Evolutionary conservation across 306 rosid genomes (phyloP), one percentile per base, ranked within the genome.

Genomic region (Castanopsis chinensis): DNA sequence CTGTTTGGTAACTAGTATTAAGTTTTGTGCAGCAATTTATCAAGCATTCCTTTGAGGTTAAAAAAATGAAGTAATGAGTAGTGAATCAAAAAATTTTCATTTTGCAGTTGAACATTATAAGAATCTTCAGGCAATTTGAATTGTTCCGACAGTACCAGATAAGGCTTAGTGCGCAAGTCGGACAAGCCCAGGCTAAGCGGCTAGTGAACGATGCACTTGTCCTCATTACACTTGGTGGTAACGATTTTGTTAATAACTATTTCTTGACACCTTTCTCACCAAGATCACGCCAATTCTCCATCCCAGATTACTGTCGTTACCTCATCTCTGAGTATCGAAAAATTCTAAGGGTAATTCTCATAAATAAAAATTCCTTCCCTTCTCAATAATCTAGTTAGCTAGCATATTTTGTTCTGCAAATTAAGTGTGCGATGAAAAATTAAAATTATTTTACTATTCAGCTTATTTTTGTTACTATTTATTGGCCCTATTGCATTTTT

Each of bases 161-260:
- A 25, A 67, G 94, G 69, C 58, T 89, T 35, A 83, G 86, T 54
- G 77, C 80, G 8, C 55, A 74, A 5, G 83, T 88, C 13, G 94
- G 97, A 2, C 86, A 32, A 53, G 83, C 23, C 4, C 19, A 60
- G 43, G 82, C 92, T 9, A 3, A 21, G 49, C 27, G 71, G 75
- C 80, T 88, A 0, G 91, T 89, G 67, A 82, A 85, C 0, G 79
- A 63, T 6, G 89, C 90, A 0, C 77, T 88, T 6, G 83, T 85
- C 41, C 84, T 89, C 20, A 83, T 91, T 11, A 89, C 97, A 2
- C 64, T 91, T 0, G 94, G 97, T 3, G 92, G 97, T 10, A 91
- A 91, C 60, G 92, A 91, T 79, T 89, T 82, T 14, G 91, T 91
- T 21, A 91, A 91, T 85, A 91, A 89, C 80, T 91, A 89, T 51